Evolutionary conservation across 1,139 yeast species (phyloP), one percentile per base, ranked within the genome.

Genomic region (Pneumocystis oryctolagi): DNA sequence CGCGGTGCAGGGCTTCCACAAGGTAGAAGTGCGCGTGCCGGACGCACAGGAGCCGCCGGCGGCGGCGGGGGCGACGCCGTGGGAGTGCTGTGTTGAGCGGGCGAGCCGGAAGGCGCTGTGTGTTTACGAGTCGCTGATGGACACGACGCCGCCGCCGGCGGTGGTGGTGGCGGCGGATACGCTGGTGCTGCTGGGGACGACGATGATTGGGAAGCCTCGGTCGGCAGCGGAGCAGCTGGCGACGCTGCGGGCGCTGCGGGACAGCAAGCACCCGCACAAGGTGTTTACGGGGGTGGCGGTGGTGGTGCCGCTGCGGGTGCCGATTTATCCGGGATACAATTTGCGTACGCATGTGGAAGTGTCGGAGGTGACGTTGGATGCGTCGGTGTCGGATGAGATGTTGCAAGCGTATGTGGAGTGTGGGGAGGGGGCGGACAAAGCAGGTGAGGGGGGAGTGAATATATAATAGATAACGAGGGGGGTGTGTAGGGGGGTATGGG

Each of bases 131-230:
- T 75, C 78, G 47, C 73, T 81, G 63, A 61, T 12, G 16, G 67
- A 65, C 16, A 65, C 62, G 34, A 77, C 75, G 64, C 68, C 68
- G 14, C 74, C 74, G 20, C 78, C 79, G 16, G 71, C 70, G 1
- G 70, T 87, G 1, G 74, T 84, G 3, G 69, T 87, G 4, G 83
- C 95, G 0, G 92, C 96, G n/a, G 97, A 94, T 71, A 89, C 97
- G 0, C 80, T 92, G 9, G 82, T 90, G n/a, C 82, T 83, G 31
- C 77, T 82, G 61, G 78, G 80, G 59, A 83, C 82, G 3, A 70
- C 73, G 35, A 82, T 90, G 12, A 79, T 83, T 67, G 97, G 90
- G 72, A 92, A 92, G 72, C 98, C 98, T 0, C 71, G 70, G 6
- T 76, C 78, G 6, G 77, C 77, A 64, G 76, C 75, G 63, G 79